Conservation (phyloP, 306 rosid genomes). For the Citrullus mucosospermus region DNA sequence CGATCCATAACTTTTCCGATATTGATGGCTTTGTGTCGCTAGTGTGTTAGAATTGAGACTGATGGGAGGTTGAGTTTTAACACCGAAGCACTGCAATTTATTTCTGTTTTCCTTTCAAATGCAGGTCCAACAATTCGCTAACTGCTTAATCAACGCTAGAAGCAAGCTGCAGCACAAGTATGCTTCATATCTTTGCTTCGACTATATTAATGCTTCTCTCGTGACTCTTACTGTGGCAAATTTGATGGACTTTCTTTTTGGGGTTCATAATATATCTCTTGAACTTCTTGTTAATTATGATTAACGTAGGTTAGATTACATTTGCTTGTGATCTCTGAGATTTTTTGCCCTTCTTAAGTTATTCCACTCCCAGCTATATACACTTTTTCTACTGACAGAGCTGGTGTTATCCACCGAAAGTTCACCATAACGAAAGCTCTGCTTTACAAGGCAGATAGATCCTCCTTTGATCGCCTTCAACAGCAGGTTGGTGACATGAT, state of each 20-base stretch:
- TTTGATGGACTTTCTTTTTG: not conserved
- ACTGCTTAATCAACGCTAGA: conserved; percentile 64
- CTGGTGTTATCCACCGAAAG: conserved; percentile 59
- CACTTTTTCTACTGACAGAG: conserved; percentile 36
- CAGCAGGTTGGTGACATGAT: conserved; percentile 53
- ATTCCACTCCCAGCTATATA: conserved; percentile 6
- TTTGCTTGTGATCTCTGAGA: conserved; percentile 1
- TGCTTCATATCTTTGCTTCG: conserved; percentile 7
- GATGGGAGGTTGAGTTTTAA: not conserved
- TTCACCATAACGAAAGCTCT: conserved; percentile 75
- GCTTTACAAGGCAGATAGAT: conserved; percentile 68
- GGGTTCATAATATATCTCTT: not conserved
- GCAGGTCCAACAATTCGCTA: conserved; percentile 81
- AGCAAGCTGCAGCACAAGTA: conserved; percentile 80
- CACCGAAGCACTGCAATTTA: not conserved
- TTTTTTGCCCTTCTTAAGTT: not conserved
- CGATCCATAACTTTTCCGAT: not conserved
- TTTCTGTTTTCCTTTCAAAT: conserved; percentile 7
- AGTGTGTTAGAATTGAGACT: not conserved
- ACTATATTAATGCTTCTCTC: not conserved
- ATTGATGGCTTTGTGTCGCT: not conserved
- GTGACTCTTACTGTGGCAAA: not conserved
- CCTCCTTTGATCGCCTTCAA: conserved; percentile 70
- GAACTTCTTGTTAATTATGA: not conserved
- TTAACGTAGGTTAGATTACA: not conserved